phyloP scores from a whole-genome alignment of 257 asterid genomes.

The Schizonepeta tenuifolia region DNA sequence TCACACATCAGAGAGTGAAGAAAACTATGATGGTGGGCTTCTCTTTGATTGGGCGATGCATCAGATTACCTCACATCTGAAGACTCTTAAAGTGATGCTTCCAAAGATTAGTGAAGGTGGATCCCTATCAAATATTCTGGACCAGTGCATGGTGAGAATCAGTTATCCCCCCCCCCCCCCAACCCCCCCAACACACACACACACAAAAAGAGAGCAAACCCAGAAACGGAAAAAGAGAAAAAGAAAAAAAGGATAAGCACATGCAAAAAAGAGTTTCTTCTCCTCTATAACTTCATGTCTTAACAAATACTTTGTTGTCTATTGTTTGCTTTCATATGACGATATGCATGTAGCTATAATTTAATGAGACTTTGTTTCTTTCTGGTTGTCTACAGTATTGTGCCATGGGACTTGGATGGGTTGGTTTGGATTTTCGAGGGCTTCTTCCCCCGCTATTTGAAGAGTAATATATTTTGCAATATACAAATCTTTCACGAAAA shows the following conservation, averaged over 20 bases:
- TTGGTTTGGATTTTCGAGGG: conserved; percentile 96
- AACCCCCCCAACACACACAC: no score
- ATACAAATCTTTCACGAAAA: conserved; percentile 14
- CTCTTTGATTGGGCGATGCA: conserved; percentile 99
- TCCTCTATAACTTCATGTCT: conserved; percentile 23
- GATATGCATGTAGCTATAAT: conserved; percentile 9
- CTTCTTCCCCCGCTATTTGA: conserved; percentile 97
- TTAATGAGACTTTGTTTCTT: conserved; percentile 6
- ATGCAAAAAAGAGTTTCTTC: background rate
- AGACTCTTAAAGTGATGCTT: conserved; percentile 85
- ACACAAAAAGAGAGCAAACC: no score
- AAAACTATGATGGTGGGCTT: conserved; percentile 96
- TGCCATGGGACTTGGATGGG: conserved; percentile 98
- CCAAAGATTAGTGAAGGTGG: conserved; percentile 97
- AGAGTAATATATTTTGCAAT: conserved; percentile 59
- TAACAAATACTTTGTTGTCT: background rate
- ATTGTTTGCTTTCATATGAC: background rate
- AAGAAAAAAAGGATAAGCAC: no score
- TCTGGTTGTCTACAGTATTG: conserved; percentile 67
- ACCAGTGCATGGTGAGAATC: conserved; percentile 91
- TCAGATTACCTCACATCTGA: conserved; percentile 85
- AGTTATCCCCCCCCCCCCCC: no score
- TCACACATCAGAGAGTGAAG: conserved; percentile 94
- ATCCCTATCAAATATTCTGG: conserved; percentile 89
- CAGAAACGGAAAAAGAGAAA: no score